Conservation (phyloP, 2,329 filamentous ascomycete species). For the Botryotinia globosa region DNA sequence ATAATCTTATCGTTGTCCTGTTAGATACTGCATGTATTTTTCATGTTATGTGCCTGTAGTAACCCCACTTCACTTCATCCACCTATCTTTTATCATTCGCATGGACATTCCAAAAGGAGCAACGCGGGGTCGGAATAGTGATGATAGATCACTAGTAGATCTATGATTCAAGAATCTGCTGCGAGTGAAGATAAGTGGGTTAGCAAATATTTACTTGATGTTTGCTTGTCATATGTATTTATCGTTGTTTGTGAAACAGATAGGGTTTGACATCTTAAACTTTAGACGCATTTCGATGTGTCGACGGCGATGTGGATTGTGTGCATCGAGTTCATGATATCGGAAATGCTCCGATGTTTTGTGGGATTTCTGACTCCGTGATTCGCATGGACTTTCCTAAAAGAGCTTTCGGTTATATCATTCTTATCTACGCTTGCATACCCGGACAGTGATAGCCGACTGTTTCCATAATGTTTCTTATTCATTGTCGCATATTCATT, state of each 20-base stretch:
- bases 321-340: not conserved
- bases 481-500: not conserved
- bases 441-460: not conserved
- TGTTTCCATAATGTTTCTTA: not conserved
- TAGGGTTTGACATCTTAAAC: not conserved
- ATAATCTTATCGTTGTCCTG: conserved; percentile 14
- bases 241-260: not conserved
- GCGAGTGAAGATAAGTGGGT: not conserved
- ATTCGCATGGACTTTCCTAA: not conserved
- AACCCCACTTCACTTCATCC: conserved; percentile 16
- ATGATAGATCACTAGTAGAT: not conserved
- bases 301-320: not conserved
- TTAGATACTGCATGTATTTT: conserved; percentile 2
- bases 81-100: conserved; percentile 23
- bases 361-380: not conserved
- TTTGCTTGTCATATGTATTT: not conserved
- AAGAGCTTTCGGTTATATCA: not conserved
- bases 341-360: conserved; percentile 1
- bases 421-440: not conserved
- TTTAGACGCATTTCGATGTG: not conserved
- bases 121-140: conserved; percentile 22
- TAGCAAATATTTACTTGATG: not conserved
- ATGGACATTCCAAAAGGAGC: conserved; percentile 28
- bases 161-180: not conserved
- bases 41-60: conserved; percentile 16